phyloP scores from a whole-genome alignment of 73 alveolate genomes.

The Paramecium primaurelia region DNA sequence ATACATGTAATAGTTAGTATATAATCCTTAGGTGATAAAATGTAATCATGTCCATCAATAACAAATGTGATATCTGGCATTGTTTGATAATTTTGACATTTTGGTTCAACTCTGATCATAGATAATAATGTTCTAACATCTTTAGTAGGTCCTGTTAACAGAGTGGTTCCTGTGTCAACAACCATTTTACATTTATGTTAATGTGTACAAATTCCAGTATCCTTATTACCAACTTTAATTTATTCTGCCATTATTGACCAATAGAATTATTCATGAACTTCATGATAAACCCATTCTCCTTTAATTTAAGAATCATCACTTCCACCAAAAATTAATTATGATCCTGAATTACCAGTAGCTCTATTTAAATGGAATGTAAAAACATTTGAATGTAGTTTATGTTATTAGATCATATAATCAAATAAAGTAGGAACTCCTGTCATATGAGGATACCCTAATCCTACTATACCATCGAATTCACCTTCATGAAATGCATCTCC shows the following conservation, averaged over 20 bases:
- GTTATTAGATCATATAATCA: slow-evolving; percentile 48
- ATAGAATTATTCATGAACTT: slow-evolving; percentile 59
- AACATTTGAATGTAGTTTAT: slow-evolving; percentile 41
- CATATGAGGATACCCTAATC: slow-evolving; percentile 57
- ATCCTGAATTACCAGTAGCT: slow-evolving; percentile 56
- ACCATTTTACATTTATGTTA: slow-evolving; percentile 52
- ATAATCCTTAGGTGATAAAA: slow-evolving; percentile 58
- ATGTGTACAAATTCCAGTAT: slow-evolving; percentile 55
- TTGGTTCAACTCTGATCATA: slow-evolving; percentile 44
- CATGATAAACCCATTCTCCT: slow-evolving; percentile 57
- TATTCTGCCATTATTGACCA: slow-evolving; percentile 66
- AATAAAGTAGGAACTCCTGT: slow-evolving; percentile 60
- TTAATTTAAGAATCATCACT: slow-evolving; percentile 15
- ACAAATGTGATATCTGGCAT: slow-evolving; percentile 65
- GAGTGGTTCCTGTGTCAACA: slow-evolving; percentile 66
- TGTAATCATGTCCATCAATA: slow-evolving; percentile 62
- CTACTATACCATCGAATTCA: slow-evolving; percentile 65
- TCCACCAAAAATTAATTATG: slow-evolving; percentile 61
- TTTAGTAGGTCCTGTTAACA: slow-evolving; percentile 63
- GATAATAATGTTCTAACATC: slow-evolving; percentile 55
- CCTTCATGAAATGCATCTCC: slow-evolving; percentile 60
- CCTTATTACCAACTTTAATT: slow-evolving; percentile 53
- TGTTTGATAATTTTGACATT: slow-evolving; percentile 25
- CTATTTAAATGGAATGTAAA: slow-evolving; percentile 61
- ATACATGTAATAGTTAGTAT: slow-evolving; percentile 55